These are phyloP conservation scores for Malus sylvestris DNA, from an alignment of 306 rosid genomes.

Conservation along the genomic window DNA sequence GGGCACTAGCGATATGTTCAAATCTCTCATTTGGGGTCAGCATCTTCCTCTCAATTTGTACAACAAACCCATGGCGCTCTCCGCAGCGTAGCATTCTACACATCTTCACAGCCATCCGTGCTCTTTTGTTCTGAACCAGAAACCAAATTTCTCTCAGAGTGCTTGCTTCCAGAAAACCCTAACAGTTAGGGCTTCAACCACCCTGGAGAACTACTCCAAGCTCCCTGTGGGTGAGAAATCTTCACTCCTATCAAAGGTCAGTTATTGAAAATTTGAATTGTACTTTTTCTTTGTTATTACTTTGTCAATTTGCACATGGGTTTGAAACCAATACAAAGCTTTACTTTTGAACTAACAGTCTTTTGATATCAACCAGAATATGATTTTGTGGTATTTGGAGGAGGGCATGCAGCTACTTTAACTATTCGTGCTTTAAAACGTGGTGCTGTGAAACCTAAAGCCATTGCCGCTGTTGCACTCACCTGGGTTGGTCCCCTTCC, in stretches of 20 bases:
- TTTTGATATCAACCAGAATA: constrained; percentile 40
- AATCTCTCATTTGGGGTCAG: constrained; percentile 2
- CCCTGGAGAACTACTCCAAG: constrained; percentile 56
- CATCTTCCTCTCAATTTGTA: constrained; percentile 18
- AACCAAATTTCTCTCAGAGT: constrained; percentile 30
- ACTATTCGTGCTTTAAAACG: constrained; percentile 69
- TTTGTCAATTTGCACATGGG: not conserved
- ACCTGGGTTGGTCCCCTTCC: constrained; percentile 99
- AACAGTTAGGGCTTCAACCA: constrained; percentile 57
- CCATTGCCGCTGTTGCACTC: constrained; percentile 85
- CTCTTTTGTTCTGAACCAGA: constrained; percentile 30
- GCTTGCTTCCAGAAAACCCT: constrained; percentile 33
- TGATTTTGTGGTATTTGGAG: constrained; percentile 73
- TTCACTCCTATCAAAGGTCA: constrained; percentile 53
- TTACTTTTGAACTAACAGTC: constrained; percentile 8
- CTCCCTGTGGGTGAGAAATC: constrained; percentile 47
- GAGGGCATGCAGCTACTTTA: constrained; percentile 84
- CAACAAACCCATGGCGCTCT: constrained; percentile 48
- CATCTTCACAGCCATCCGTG: constrained; percentile 42
- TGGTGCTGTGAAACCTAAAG: constrained; percentile 75
- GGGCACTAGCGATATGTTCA: not conserved
- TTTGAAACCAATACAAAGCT: not conserved
- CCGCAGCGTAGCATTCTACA: constrained; percentile 50
- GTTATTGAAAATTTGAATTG: not conserved
- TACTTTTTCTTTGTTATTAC: not conserved